Conservation (phyloP, 495 filamentous ascomycete genomes). For the Penicillium mononematosum region DNA sequence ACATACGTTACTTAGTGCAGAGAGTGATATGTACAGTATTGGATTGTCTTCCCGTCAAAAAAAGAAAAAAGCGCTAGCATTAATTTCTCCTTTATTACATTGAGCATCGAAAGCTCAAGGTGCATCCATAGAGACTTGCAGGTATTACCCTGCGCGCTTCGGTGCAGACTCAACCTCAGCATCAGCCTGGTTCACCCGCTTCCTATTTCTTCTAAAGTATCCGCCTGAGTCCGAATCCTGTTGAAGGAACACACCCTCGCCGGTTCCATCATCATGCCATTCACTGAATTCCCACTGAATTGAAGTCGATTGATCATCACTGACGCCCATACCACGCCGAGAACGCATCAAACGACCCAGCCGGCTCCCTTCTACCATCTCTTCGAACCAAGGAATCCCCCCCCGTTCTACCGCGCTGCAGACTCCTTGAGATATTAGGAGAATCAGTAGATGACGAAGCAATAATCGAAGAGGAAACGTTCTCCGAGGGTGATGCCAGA, state of each 20-base stretch:
- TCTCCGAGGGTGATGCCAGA: constrained; percentile 6
- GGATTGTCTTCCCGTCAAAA: not conserved
- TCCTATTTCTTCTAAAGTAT: constrained; percentile 36
- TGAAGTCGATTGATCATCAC: constrained; percentile 55
- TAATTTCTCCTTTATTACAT: not conserved
- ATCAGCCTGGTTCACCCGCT: constrained; percentile 27
- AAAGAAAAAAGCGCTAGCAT: not conserved
- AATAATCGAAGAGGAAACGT: constrained; percentile 21
- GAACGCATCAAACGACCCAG: constrained; percentile 64
- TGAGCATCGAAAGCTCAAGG: not conserved
- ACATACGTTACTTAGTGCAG: too few species aligned
- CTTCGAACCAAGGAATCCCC: constrained; percentile 81
- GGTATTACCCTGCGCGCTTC: constrained; percentile 13
- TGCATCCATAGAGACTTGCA: not conserved
- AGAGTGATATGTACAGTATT: not conserved
- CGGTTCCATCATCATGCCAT: constrained; percentile 61
- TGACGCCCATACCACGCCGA: constrained; percentile 53
- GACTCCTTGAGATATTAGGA: constrained; percentile 24
- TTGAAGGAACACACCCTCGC: constrained; percentile 12
- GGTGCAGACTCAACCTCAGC: constrained; percentile 10
- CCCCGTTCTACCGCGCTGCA: constrained; percentile 38
- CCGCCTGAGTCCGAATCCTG: constrained; percentile 21
- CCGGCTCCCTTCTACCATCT: constrained; percentile 69
- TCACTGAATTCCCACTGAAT: constrained; percentile 87
- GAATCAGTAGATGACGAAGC: constrained; percentile 24